Base-by-base conservation (phyloP, 1,284 basidiomycete species). In the Cryptococcus sp. region DNA sequence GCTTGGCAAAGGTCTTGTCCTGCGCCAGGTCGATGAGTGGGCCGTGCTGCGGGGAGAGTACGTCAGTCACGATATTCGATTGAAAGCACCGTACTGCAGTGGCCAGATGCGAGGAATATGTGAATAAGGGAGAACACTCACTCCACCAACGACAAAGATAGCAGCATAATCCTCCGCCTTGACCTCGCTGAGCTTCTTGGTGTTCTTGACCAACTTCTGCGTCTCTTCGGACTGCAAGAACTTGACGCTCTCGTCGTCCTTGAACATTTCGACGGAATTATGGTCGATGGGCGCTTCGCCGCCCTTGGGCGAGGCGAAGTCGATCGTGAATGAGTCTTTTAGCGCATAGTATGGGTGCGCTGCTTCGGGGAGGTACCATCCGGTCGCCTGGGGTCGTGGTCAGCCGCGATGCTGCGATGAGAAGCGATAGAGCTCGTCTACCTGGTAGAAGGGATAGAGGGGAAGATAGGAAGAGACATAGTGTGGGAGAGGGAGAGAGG, bases 291-390 rank as follows among this genome's bases (percentile, higher is more conserved):
- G 88, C 0, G 89, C 88, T 65, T 87, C 86, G 22, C 88, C 83
- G 0, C 89, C 89, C 7, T 76, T 80, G 19, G 88, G 88, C 1
- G 88, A 80, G 6, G 88, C 88, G 69, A 88, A 87, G 60, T 87
- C 87, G 69, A 92, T 85, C 22, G 78, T 72, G 69, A 80, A 81
- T 65, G 87, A 81, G 2, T 84, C 81, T 13, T 81, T 76, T 51
- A 92, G 82, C 56, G 84, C 76, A 70, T 88, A 88, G 81, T 89
- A 91, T 0, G 90, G 89, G 74, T 92, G 89, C 1, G 89, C 89
- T 13, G 87, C 88, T 74, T 90, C 87, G 16, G 87, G 85, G 25
- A 87, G 80, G 74, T 85, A 89, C 84, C 84, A 88, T 49, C 88
- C 87, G 83, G 67, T 75, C 5, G 65, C 49, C 62, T 71, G 40